These are phyloP conservation scores for Rosa hybrid DNA, from an alignment of 331 rosid genomes.

Conservation along the genomic window DNA sequence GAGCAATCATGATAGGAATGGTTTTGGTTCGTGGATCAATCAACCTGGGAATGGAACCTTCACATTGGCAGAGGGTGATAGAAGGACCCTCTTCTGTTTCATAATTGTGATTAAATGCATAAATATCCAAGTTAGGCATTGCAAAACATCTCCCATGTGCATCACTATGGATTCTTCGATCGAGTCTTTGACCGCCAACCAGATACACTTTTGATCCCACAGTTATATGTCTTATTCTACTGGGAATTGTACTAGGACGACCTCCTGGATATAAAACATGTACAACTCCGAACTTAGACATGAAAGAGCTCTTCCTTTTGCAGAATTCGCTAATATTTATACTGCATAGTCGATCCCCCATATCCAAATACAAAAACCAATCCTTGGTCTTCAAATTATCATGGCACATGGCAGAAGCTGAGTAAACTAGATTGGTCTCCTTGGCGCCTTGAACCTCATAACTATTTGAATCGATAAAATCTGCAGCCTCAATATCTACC, in stretches of 20 bases:
- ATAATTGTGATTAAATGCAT: not conserved
- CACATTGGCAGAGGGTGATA: not conserved
- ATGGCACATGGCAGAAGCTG: not conserved
- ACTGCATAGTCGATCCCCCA: not conserved
- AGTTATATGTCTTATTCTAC: not conserved
- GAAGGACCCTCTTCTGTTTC: not conserved
- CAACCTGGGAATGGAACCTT: not conserved
- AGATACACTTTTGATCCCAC: not conserved
- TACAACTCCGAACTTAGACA: not conserved
- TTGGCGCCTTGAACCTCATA: not conserved
- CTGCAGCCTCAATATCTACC: not conserved
- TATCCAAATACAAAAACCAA: not conserved
- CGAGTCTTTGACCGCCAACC: not conserved
- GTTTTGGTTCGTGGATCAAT: not conserved
- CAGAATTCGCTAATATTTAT: not conserved
- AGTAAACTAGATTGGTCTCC: not conserved
- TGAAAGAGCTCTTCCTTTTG: not conserved
- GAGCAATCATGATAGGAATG: not conserved
- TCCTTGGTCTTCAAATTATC: not conserved
- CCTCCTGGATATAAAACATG: not conserved
- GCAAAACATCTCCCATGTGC: not conserved
- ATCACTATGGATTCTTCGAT: not conserved
- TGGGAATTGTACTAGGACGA: not conserved
- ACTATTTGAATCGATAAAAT: not conserved
- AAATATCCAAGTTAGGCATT: not conserved